phyloP scores from a whole-genome alignment of 2,329 filamentous ascomycete species.

The Microcera coccophila region DNA sequence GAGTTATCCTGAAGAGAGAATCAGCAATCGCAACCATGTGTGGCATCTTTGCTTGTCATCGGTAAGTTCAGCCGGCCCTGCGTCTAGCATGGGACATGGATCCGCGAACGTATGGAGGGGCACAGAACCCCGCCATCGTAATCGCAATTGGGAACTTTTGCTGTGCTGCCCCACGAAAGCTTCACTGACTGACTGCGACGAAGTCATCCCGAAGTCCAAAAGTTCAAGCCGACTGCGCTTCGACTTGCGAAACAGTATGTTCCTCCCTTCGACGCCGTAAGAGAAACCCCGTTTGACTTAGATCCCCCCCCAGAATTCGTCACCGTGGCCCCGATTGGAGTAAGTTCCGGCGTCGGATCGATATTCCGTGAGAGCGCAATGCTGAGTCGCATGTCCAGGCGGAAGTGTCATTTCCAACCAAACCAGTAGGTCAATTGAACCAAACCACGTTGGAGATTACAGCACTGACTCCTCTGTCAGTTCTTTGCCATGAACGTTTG shows the following conservation, averaged over 20 bases:
- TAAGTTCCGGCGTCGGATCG: conserved; percentile 48
- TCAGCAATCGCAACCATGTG: conserved; percentile 64
- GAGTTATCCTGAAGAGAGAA: conserved; percentile 5
- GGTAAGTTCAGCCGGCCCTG: conserved; percentile 51
- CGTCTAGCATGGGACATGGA: conserved; percentile 16
- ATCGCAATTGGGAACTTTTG: too few relatives aligned
- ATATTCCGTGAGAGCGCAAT: conserved; percentile 14
- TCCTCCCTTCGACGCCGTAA: not conserved
- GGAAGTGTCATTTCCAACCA: conserved; percentile 86
- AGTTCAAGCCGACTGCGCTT: conserved; percentile 93
- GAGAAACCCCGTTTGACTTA: conserved; percentile 11
- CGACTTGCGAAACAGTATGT: conserved; percentile 89
- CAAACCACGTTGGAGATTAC: not conserved
- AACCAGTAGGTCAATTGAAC: conserved; percentile 65
- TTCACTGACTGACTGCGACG: conserved; percentile 21
- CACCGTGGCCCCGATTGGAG: conserved; percentile 99
- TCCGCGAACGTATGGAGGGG: conserved; percentile 13
- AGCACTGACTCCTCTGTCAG: conserved; percentile 43
- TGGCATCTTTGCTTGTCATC: conserved; percentile 94
- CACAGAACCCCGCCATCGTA: conserved; percentile 8
- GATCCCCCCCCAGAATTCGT: conserved; percentile 63
- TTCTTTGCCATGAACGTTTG: conserved; percentile 94
- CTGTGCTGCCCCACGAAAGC: not conserved
- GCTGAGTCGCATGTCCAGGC: conserved; percentile 50
- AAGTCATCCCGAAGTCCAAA: conserved; percentile 87